Percentiles rank a stretch among this genome's conserved stretches.
phyloP scores from a whole-genome alignment of 2,329 filamentous ascomycete genomes.

The Dryadomyces sulphureus region DNA sequence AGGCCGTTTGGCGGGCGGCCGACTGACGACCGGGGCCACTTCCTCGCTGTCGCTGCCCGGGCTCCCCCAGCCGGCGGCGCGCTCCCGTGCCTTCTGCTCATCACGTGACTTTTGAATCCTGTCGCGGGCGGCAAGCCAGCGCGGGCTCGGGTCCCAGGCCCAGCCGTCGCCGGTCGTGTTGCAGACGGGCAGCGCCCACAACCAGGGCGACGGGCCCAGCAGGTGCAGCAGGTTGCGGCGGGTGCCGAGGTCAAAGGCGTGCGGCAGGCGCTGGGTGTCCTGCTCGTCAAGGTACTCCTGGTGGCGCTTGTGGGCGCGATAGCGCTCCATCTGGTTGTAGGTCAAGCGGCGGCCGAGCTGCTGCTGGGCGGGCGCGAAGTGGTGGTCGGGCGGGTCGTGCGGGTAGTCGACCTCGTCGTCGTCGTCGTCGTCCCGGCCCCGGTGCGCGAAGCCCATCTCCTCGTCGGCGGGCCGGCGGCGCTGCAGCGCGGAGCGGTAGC shows the following conservation, averaged over 20 bases:
- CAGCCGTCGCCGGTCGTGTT: conserved; percentile 88
- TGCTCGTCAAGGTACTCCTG: conserved; percentile 76
- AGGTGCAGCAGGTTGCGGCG: conserved; percentile 66
- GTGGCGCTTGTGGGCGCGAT: conserved; percentile 39
- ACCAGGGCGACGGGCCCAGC: conserved; percentile 55
- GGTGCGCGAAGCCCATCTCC: not conserved
- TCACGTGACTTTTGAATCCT: conserved; percentile 41
- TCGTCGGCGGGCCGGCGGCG: conserved; percentile 62
- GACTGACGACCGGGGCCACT: conserved; percentile 5
- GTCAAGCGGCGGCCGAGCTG: conserved; percentile 29
- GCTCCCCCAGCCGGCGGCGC: conserved; percentile 51
- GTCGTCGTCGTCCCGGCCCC: conserved; percentile 5
- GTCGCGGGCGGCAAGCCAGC: conserved; percentile 61
- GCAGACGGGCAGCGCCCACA: conserved; percentile 70
- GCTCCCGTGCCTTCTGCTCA: conserved; percentile 47
- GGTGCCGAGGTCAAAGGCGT: conserved; percentile 85
- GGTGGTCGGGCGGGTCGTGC: conserved; percentile 1
- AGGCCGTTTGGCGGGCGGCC: conserved; percentile 2
- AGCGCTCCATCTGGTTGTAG: conserved; percentile 40
- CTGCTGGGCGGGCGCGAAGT: conserved; percentile 9
- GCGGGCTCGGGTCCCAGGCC: conserved; percentile 75
- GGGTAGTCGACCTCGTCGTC: conserved; percentile 2
- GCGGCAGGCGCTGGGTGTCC: conserved; percentile 75
- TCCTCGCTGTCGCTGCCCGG: conserved; percentile 16
- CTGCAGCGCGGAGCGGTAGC: conserved; percentile 56